These are phyloP conservation scores for Verruconis gallopava DNA, from an alignment of 2,329 filamentous ascomycete species.

Conservation along the genomic window DNA sequence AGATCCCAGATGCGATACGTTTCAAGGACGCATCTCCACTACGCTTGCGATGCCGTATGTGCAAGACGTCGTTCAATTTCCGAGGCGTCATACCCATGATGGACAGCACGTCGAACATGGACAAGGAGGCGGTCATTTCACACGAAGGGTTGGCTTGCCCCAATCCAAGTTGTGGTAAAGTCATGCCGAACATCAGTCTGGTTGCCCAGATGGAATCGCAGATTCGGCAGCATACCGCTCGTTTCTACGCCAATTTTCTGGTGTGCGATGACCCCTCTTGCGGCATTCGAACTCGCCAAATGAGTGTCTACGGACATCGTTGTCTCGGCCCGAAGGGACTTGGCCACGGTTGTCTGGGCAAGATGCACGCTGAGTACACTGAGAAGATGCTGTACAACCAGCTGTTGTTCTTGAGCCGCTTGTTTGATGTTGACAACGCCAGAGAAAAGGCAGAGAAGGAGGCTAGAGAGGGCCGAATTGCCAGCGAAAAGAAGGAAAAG, in stretches of 20 bases:
- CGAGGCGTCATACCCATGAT: conserved; percentile 50
- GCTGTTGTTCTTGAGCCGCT: conserved; percentile 67
- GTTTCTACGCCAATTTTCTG: conserved; percentile 89
- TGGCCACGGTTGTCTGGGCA: conserved; percentile 69
- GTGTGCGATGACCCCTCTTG: conserved; percentile 76
- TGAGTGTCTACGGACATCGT: conserved; percentile 81
- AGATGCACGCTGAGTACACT: conserved; percentile 75
- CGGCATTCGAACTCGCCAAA: conserved; percentile 74
- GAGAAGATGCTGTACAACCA: conserved; percentile 95
- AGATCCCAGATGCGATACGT: conserved; percentile 81
- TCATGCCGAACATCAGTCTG: conserved; percentile 58
- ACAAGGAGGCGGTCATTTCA: conserved; percentile 47
- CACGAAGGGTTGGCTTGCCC: conserved; percentile 65
- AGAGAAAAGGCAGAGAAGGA: conserved; percentile 31
- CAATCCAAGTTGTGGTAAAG: conserved; percentile 45
- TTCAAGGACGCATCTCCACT: conserved; percentile 73
- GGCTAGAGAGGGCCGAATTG: conserved; percentile 34
- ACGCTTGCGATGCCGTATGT: conserved; percentile 65
- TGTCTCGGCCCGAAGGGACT: conserved; percentile 81
- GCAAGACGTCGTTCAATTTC: conserved; percentile 59
- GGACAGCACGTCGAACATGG: conserved; percentile 16
- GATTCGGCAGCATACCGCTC: conserved; percentile 61
- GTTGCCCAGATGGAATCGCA: conserved; percentile 80
- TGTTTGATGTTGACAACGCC: conserved; percentile 86
- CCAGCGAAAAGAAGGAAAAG: conserved; percentile 48